Base-by-base conservation (phyloP, 768 basidiomycete genomes). In the Trametes maxima region DNA sequence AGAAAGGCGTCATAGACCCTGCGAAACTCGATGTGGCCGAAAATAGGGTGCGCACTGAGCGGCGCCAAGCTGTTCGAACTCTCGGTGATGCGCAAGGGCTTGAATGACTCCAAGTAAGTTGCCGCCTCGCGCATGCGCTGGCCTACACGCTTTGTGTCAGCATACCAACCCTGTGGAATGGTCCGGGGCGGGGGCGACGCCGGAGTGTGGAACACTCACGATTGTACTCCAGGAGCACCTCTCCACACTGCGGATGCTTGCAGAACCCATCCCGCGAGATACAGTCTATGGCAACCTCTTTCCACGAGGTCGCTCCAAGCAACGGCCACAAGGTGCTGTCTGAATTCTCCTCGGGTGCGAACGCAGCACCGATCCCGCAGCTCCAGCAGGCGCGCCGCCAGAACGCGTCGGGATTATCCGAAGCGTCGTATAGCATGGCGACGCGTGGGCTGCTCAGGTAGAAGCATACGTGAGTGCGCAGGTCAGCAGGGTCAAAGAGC, bases 161-260 rank as follows among this genome's bases (percentile, higher is more conserved):
- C 3, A 33, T 8, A 33, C 28, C 4, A 33, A 33, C 28, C 8
- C 28, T 33, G 28, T 33, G 3, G 28, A 33, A 33, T 33, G 4
- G 8, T 8, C 28, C 8, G 8, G 28, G 28, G 28, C 28, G 8
- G 28, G 28, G 28, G 28, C 4, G 28, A 8, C 28, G 28, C 28
- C 28, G 3, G 4, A 33, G 28, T 3, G 8, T 33, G 8, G 4
- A 33, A 33, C 28, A 46, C 54, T 48, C 17, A 62, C 61, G 43
- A 13, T 62, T 57, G 13, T 62, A 56, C 22, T 52, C 50, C 25
- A 62, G 25, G 11, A 55, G 24, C 4, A 37, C 35, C 28, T 57
- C 62, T 7, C 62, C 62, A n/a, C 62, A 63, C 17, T 57, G 44
- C 7, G 56, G 50, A 36, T 63, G 56, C 37, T 5, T 40, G 40